These are phyloP conservation scores for Misopates orontium DNA, from an alignment of 257 asterid species.

Conservation along the genomic window DNA sequence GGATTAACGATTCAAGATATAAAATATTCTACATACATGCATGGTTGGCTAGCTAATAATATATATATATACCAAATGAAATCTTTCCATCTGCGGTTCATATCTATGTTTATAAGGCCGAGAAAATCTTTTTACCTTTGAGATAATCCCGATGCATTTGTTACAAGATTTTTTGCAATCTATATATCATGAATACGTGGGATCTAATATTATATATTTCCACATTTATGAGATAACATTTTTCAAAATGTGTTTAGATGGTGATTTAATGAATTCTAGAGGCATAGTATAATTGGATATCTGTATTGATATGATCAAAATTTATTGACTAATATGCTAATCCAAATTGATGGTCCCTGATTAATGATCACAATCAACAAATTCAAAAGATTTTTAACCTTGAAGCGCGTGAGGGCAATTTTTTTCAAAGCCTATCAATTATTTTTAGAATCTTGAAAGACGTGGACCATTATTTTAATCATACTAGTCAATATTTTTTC, in stretches of 20 bases:
- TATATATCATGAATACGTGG: slow-evolving; percentile 22
- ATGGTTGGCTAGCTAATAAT: not conserved
- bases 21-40: not conserved
- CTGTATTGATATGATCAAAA: not conserved
- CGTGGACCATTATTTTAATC: no score
- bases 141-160: slow-evolving; percentile 34
- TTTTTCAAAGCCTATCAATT: not conserved
- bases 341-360: slow-evolving; percentile 21
- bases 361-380: slow-evolving; percentile 5
- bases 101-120: slow-evolving; percentile 30
- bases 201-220: slow-evolving; percentile 20
- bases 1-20: not conserved
- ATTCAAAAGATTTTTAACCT: not conserved
- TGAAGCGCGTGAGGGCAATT: slow-evolving; percentile 6
- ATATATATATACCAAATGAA: slow-evolving; percentile 9
- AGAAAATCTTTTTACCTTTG: slow-evolving; percentile 31
- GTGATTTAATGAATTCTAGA: not conserved
- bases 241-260: not conserved
- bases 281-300: slow-evolving; percentile 11
- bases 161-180: slow-evolving; percentile 24
- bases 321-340: not conserved
- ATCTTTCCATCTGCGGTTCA: slow-evolving; percentile 25
- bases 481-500: no score
- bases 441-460: no score
- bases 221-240: slow-evolving; percentile 4